Evolutionary conservation across 148 eudicot genomes (phyloP), one percentile per base, ranked within the genome.

Genomic region (Spergularia bocconei): DNA sequence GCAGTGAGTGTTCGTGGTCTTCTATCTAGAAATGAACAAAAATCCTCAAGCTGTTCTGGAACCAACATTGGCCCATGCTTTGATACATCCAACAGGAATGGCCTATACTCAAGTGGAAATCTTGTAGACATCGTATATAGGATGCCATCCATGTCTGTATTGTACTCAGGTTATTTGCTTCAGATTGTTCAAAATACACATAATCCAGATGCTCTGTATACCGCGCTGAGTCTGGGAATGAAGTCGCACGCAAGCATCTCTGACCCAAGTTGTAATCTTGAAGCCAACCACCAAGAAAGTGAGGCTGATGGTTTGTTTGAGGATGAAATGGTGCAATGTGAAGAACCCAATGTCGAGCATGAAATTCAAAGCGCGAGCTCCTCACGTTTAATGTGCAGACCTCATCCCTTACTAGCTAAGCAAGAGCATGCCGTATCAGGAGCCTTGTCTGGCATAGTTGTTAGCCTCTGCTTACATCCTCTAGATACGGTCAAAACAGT

Each of bases 361-460:
- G 77, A 77, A 50, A 72, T 69, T 67, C 69, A 77, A 25, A 69
- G 70, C 23, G 81, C 85, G 62, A 76, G 79, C 69, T 71, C 70
- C 64, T 77, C 81, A 57, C 75, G 79, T 20, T 77, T 72, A 21
- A 58, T 69, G 71, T 67, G 74, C 76, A 82, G 74, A 69, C 76
- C 77, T 64, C 75, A 68, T 66, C 73, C 72, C 54, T 54, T 81
- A 44, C 79, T 85, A 83, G 96, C 97, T 79, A 89, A 86, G 77
- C 90, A 89, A 77, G 89, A 92, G 76, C 97, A 95, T 88, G 98
- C 97, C 70, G 82, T 87, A 83, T 89, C 97, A 44, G 98, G 98
- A 77, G 98, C 98, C 76, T 84, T 92, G 79, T 92, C 97, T 69
- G 98, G 98, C 71, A 75, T 88, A 77, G 86, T 80, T 83, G 98